phyloP scores from a whole-genome alignment of 805 yeast genomes.

The Yarrowia keelungensis region DNA sequence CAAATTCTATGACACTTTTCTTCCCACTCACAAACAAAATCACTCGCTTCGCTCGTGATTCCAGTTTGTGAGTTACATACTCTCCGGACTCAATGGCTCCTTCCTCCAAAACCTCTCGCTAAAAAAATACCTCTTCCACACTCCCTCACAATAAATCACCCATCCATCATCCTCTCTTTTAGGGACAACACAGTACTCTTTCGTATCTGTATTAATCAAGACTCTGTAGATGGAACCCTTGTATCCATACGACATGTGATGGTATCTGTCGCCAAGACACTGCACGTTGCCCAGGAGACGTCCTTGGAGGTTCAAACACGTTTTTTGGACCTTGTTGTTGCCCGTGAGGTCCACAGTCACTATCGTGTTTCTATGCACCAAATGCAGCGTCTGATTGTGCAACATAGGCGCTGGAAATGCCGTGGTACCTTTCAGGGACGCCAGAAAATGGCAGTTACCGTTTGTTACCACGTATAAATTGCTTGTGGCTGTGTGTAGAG shows the following conservation, averaged over 20 bases:
- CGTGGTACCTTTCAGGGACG: constrained; percentile 11
- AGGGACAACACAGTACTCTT: constrained; percentile 1
- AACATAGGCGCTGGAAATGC: constrained; percentile 21
- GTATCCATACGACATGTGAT: constrained; percentile 26
- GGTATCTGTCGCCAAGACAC: constrained; percentile 26
- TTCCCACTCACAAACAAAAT: no score
- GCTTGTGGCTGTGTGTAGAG: constrained; percentile 12
- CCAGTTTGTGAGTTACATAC: no score
- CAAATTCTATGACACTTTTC: no score
- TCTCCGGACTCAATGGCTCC: not conserved
- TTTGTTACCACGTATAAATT: constrained; percentile 23
- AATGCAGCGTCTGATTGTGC: constrained; percentile 20
- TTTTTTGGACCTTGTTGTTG: not conserved
- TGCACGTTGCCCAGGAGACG: constrained; percentile 13
- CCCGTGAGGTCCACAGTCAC: constrained; percentile 25
- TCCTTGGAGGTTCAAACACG: constrained; percentile 16
- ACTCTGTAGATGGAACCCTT: constrained; percentile 16
- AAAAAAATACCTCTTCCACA: constrained; percentile 7
- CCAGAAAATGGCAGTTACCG: constrained; percentile 17
- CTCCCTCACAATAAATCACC: not conserved
- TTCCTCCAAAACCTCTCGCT: not conserved
- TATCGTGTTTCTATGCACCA: constrained; percentile 8
- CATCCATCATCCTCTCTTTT: constrained; percentile 7
- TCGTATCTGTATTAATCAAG: not conserved
- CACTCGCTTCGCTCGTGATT: no score